Evolutionary conservation across 2,329 filamentous ascomycete genomes (phyloP).

Genomic region (Fusarium nanum): DNA sequence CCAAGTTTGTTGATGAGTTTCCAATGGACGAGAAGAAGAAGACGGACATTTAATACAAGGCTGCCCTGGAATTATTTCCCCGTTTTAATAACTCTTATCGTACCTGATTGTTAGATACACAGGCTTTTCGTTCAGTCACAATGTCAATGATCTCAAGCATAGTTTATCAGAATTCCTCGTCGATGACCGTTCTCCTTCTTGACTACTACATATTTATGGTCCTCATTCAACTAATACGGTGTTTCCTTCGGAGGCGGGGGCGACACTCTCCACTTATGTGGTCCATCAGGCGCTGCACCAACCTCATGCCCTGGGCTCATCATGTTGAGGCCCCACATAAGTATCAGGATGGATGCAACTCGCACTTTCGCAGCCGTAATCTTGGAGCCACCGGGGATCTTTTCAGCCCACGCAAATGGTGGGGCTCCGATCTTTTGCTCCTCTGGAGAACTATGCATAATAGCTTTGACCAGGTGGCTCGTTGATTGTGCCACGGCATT

Average conservation of each 20-base stretch:
- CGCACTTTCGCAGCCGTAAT: neutral
- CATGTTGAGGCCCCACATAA: neutral
- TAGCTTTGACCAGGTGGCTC: neutral
- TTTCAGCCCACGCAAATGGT: neutral
- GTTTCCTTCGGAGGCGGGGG: neutral
- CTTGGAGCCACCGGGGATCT: neutral
- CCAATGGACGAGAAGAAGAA: too few relatives aligned
- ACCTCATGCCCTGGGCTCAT: neutral
- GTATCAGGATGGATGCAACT: neutral
- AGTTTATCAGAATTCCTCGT: too few relatives aligned
- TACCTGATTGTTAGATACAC: fast-evolving
- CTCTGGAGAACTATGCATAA: neutral
- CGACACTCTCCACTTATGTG: neutral
- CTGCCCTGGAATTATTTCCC: neutral
- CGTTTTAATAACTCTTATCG: neutral
- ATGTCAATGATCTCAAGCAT: too few relatives aligned
- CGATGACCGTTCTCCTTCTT: too few relatives aligned
- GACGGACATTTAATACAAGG: too few relatives aligned
- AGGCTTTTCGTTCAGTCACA: too few relatives aligned
- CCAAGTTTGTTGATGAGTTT: too few relatives aligned
- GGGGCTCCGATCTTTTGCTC: neutral
- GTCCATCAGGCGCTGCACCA: neutral
- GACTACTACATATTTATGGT: neutral
- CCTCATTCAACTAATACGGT: neutral
- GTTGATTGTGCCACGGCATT: slow-evolving; percentile 37